Evolutionary conservation across 108 stramenopile species (phyloP).

Genomic region (Cyclotella baltica): DNA sequence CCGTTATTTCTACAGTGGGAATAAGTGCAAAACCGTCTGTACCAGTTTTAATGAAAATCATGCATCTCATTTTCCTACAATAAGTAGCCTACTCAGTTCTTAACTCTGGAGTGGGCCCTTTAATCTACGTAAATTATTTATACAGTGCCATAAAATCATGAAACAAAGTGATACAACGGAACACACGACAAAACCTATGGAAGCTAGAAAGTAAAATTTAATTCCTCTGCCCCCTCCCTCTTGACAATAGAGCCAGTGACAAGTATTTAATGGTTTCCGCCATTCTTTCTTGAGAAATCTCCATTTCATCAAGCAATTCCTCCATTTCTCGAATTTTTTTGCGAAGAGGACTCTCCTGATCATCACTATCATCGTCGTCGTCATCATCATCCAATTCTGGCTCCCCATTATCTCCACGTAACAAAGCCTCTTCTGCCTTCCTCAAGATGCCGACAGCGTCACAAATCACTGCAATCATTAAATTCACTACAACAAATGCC

Average conservation of each 20-base stretch:
- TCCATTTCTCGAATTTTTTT: constrained; percentile 24
- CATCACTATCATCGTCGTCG: background rate
- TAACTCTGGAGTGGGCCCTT: too few relatives aligned
- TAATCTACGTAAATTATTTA: too few relatives aligned
- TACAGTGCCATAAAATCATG: too few relatives aligned
- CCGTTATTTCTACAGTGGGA: too few relatives aligned
- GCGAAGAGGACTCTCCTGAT: background rate
- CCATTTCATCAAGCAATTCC: constrained; percentile 30
- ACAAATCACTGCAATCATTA: constrained; percentile 61
- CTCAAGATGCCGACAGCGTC: constrained; percentile 41
- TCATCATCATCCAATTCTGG: constrained; percentile 6
- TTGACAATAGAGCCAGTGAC: constrained; percentile 13
- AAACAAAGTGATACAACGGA: too few relatives aligned
- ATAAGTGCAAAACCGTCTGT: too few relatives aligned
- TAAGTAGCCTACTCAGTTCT: too few relatives aligned
- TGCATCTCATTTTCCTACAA: too few relatives aligned
- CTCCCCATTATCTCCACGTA: constrained; percentile 5
- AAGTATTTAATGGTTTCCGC: constrained; percentile 29
- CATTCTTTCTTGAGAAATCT: constrained; percentile 30
- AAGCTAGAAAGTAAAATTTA: too few relatives aligned
- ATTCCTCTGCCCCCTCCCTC: background rate
- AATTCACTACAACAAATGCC: constrained; percentile 50
- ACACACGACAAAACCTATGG: too few relatives aligned
- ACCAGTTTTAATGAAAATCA: too few relatives aligned
- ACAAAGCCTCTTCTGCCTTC: constrained; percentile 24